Evolutionary conservation across 2,329 filamentous ascomycete species (phyloP).

Genomic region (Pestalotiopsis sp.): DNA sequence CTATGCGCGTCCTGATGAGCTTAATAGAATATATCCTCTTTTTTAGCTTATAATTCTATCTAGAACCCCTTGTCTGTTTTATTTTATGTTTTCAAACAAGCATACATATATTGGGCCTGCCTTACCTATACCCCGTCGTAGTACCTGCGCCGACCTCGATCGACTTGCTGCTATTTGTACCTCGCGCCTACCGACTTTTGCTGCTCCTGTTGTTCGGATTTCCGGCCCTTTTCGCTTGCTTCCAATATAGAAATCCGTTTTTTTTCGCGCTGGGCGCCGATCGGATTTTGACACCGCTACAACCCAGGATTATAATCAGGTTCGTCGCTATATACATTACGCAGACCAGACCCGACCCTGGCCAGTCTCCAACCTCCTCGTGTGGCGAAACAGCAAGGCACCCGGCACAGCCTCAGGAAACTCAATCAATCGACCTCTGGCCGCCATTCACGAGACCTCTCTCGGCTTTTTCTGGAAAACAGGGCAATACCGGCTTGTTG

Average conservation of each 20-base stretch:
- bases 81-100: too few relatives aligned
- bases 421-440: slow-evolving; percentile 12
- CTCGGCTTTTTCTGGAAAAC: slow-evolving; percentile 3
- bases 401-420: slow-evolving; percentile 18
- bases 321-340: not conserved
- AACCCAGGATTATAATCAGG: not conserved
- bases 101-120: too few relatives aligned
- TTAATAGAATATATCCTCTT: not conserved
- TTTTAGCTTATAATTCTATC: not conserved
- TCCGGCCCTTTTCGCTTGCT: not conserved
- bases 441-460: slow-evolving; percentile 15
- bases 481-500: slow-evolving; percentile 1
- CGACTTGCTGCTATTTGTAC: not conserved
- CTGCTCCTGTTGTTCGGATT: not conserved
- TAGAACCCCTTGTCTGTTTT: too few relatives aligned
- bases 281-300: not conserved
- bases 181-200: not conserved
- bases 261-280: not conserved
- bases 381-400: slow-evolving; percentile 16
- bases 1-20: not conserved
- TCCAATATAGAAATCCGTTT: not conserved
- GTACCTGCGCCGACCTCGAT: not conserved
- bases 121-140: not conserved
- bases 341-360: not conserved
- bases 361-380: not conserved